Evolutionary conservation across 257 asterid genomes (phyloP).

Genomic region (Gynochthodes officinalis): DNA sequence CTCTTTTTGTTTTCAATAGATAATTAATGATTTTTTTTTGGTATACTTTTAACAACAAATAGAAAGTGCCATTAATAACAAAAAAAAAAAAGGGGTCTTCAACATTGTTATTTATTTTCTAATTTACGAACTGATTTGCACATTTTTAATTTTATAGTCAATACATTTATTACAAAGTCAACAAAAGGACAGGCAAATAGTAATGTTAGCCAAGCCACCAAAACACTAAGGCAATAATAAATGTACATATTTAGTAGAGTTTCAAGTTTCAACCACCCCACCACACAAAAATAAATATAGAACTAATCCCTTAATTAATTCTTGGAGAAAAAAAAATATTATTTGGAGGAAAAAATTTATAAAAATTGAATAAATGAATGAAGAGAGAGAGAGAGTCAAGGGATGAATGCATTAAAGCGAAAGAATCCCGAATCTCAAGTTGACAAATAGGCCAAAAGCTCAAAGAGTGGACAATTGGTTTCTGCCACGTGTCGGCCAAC

Average conservation of each 20-base stretch:
- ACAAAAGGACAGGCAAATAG: conserved; percentile 33
- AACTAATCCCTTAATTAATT: conserved; percentile 21
- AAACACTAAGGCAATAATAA: conserved; percentile 54
- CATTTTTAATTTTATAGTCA: conserved; percentile 9
- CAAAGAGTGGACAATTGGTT: conserved; percentile 12
- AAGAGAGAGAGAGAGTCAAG: neutral
- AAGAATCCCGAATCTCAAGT: conserved; percentile 4
- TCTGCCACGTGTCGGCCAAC: conserved; percentile 6
- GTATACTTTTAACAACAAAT: too few species aligned
- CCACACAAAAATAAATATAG: conserved; percentile 40
- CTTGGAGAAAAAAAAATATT: neutral
- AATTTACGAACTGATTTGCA: neutral
- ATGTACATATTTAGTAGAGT: conserved; percentile 38
- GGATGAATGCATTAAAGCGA: neutral
- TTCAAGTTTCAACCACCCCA: conserved; percentile 69
- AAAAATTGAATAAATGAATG: neutral
- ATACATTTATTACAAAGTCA: conserved; percentile 21
- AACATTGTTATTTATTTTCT: neutral
- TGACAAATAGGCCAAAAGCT: conserved; percentile 10
- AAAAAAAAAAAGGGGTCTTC: conserved; percentile 10
- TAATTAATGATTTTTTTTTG: neutral
- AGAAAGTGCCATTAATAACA: neutral
- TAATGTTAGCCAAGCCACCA: conserved; percentile 41
- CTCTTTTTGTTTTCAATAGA: too few species aligned
- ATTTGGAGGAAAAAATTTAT: neutral